Conservation (phyloP, 257 asterid species). For the Solanum stenotomum region DNA sequence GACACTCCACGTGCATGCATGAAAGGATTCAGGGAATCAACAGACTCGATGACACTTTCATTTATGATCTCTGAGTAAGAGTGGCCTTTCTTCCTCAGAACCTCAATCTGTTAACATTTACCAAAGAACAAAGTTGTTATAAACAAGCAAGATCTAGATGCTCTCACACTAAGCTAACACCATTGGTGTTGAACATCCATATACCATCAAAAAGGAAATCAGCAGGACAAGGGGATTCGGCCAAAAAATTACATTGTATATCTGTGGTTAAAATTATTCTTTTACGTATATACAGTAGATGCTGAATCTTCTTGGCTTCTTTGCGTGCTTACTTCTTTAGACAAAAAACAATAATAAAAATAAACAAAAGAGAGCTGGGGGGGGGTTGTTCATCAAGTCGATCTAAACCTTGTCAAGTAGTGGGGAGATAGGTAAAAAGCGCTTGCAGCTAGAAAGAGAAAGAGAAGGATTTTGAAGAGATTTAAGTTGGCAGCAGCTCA, state of each 20-base stretch:
- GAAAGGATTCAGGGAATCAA: conserved; percentile 91
- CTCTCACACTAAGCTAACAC: neutral
- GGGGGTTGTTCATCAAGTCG: neutral
- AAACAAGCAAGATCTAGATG: neutral
- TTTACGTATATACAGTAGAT: neutral
- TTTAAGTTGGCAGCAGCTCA: neutral
- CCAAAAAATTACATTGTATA: neutral
- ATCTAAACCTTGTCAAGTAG: neutral
- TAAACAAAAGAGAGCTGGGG: neutral
- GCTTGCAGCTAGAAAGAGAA: neutral
- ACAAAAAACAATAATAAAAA: neutral
- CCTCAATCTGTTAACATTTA: conserved; percentile 52
- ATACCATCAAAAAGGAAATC: neutral
- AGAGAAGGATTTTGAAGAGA: neutral
- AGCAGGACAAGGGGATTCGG: neutral
- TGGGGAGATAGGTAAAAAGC: neutral
- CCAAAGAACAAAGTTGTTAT: neutral
- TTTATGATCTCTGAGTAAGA: conserved; percentile 92
- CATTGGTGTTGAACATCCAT: neutral
- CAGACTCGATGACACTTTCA: conserved; percentile 85
- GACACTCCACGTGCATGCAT: conserved; percentile 99
- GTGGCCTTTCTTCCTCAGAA: conserved; percentile 91
- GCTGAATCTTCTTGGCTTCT: neutral
- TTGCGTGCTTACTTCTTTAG: neutral
- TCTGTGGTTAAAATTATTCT: neutral